Conservation (phyloP, 148 eudicot species). For the Bassia scoparia region DNA sequence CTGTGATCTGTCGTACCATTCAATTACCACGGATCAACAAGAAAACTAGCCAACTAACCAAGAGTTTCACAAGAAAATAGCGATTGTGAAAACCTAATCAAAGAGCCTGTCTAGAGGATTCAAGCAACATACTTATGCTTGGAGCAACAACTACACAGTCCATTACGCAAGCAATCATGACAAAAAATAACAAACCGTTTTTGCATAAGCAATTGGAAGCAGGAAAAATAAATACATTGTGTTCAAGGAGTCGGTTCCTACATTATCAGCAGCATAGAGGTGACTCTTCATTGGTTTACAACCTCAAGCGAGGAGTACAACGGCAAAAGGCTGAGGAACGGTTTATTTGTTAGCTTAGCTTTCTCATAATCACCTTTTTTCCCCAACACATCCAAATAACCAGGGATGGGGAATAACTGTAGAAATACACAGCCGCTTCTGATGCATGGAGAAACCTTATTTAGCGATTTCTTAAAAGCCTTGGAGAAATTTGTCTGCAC, state of each 20-base stretch:
- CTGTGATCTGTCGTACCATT: too few relatives aligned
- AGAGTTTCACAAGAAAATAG: too few relatives aligned
- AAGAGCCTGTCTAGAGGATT: not conserved
- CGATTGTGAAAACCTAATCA: too few relatives aligned
- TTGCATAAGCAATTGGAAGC: not conserved
- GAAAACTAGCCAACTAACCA: too few relatives aligned
- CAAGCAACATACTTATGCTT: not conserved
- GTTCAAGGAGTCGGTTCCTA: not conserved
- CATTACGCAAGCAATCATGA: not conserved
- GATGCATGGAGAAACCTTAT: not conserved
- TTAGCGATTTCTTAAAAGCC: not conserved
- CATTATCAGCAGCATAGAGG: not conserved
- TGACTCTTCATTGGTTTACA: not conserved
- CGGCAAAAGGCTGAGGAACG: not conserved
- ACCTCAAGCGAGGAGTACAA: not conserved
- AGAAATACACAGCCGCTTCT: not conserved
- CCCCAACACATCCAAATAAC: not conserved
- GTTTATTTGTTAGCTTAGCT: not conserved
- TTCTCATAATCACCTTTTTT: slow-evolving; percentile 5
- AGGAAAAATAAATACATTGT: not conserved
- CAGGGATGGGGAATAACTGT: not conserved
- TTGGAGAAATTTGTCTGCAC: not conserved
- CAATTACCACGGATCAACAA: too few relatives aligned
- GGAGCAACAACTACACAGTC: not conserved
- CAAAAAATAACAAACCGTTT: not conserved